Conservation (phyloP, 1,284 basidiomycete species). For the Serendipita sp. region DNA sequence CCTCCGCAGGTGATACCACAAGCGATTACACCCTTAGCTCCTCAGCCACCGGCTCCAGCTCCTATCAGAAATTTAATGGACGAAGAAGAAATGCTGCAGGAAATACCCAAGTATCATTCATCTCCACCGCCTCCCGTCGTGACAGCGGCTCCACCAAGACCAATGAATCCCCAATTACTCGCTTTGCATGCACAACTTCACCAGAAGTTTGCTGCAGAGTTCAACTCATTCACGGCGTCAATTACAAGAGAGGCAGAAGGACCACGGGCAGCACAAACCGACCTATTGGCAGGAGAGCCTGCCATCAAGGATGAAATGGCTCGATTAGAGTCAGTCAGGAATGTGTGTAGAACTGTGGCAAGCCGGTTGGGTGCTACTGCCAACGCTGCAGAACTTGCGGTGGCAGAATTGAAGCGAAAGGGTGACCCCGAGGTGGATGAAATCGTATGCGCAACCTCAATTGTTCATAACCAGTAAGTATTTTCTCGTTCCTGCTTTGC, state of each 20-base stretch:
- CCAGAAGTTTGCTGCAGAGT: slow-evolving; percentile 55
- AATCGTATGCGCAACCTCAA: slow-evolving; percentile 84
- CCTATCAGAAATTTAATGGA: slow-evolving; percentile 25
- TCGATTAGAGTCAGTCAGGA: slow-evolving; percentile 85
- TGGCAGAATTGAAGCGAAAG: slow-evolving; percentile 55
- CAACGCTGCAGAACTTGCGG: slow-evolving; percentile 45
- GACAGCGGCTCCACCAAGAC: slow-evolving; percentile 53
- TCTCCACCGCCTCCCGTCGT: slow-evolving; percentile 14
- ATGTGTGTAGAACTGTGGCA: slow-evolving; percentile 74
- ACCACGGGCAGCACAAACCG: slow-evolving; percentile 63
- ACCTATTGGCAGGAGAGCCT: slow-evolving; percentile 78
- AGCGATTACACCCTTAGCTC: background rate
- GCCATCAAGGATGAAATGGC: slow-evolving; percentile 93
- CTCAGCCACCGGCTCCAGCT: slow-evolving; percentile 18
- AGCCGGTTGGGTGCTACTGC: slow-evolving; percentile 52
- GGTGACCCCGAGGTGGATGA: slow-evolving; percentile 83
- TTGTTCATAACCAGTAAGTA: slow-evolving; percentile 83
- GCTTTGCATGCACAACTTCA: slow-evolving; percentile 73
- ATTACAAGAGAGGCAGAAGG: slow-evolving; percentile 60
- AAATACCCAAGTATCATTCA: slow-evolving; percentile 13
- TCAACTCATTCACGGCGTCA: slow-evolving; percentile 49
- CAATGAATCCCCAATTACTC: slow-evolving; percentile 78
- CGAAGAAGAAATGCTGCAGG: slow-evolving; percentile 22
- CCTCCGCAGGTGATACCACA: slow-evolving; percentile 4
- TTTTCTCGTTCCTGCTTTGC: background rate